A percentile compares a stretch with the other conserved stretches of the same genome.
phyloP scores from a whole-genome alignment of 2,329 filamentous ascomycete genomes.

The Pseudocercospora fuligena region DNA sequence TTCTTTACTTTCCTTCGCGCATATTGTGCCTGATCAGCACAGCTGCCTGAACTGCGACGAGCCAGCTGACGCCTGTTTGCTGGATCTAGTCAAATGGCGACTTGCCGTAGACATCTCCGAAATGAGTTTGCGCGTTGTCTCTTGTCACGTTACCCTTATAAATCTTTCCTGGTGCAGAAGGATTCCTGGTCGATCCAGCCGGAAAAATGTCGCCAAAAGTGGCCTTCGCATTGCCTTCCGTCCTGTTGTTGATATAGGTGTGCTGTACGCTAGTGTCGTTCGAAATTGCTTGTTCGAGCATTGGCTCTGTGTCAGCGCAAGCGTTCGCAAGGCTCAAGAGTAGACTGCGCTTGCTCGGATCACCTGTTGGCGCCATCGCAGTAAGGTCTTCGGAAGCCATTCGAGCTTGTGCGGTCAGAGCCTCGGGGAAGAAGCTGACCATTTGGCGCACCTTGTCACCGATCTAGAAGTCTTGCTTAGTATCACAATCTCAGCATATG shows the following conservation, averaged over 20 bases:
- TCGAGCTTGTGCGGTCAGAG: not conserved
- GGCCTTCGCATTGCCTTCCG: not conserved
- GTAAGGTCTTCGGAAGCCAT: conserved; percentile 1
- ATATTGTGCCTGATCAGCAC: too few species aligned
- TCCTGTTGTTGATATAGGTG: not conserved
- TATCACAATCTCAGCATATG: not conserved
- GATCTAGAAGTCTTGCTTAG: not conserved
- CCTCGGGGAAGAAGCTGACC: not conserved
- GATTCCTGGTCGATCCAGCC: not conserved
- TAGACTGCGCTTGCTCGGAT: not conserved
- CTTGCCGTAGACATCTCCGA: not conserved
- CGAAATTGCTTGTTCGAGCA: not conserved
- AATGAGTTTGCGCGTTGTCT: not conserved
- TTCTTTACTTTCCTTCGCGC: too few species aligned
- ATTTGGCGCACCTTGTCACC: not conserved
- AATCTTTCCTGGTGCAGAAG: not conserved
- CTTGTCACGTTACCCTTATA: not conserved
- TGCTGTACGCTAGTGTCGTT: not conserved
- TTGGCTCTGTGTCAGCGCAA: not conserved
- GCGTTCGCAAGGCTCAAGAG: not conserved
- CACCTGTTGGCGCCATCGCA: not conserved
- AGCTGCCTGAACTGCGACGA: too few species aligned
- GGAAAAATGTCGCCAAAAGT: not conserved
- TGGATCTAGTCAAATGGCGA: not conserved
- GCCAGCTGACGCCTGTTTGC: too few species aligned